phyloP scores from a whole-genome alignment of 78 protist genomes.

The Pigoraptor vietnamica region DNA sequence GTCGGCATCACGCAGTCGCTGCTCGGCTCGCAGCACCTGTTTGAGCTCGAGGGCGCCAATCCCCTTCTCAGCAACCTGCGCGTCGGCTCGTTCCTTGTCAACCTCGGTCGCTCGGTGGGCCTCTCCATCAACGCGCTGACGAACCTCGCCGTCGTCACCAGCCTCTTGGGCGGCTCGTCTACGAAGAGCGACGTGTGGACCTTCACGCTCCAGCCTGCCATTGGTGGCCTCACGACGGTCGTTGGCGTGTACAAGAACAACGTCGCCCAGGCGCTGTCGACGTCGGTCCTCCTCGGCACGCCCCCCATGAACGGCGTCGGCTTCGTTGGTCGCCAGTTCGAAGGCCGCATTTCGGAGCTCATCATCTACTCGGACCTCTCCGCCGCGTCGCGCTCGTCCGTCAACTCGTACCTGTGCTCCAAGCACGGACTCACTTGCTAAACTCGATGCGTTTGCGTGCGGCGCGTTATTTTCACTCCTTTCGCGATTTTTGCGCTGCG shows the following conservation, averaged over 20 bases:
- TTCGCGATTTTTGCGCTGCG: no score
- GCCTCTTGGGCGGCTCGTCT: background rate
- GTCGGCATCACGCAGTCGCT: background rate
- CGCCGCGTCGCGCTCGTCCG: background rate
- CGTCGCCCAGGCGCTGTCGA: background rate
- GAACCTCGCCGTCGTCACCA: background rate
- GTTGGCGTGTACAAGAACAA: background rate
- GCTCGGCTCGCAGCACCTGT: background rate
- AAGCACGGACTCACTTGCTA: background rate
- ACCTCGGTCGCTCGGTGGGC: background rate
- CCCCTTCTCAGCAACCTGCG: background rate
- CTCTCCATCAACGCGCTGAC: background rate
- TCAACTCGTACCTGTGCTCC: background rate
- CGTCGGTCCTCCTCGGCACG: background rate
- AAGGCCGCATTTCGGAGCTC: background rate
- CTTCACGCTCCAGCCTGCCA: background rate
- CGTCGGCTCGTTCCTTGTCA: background rate
- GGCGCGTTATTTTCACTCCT: no score
- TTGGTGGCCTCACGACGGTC: background rate
- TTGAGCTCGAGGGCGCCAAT: background rate
- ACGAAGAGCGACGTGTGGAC: background rate
- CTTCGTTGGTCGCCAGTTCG: background rate
- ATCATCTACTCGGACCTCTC: background rate
- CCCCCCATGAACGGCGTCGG: background rate
- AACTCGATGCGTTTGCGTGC: no score